Evolutionary conservation across 176 grass and related monocot genomes (phyloP).

Genomic region (Luzula sylvatica): DNA sequence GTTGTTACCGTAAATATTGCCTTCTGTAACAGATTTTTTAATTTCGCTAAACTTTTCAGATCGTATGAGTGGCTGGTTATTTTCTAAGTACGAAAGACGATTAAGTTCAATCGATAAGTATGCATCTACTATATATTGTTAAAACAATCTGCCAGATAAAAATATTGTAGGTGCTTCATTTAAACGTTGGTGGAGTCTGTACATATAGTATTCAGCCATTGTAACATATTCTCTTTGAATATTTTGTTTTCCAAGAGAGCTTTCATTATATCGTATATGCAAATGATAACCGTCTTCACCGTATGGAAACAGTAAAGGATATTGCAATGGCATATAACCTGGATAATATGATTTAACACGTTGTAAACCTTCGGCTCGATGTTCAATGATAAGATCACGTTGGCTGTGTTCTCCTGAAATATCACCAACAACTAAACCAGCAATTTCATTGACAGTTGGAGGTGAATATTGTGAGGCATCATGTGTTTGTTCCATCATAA

Average conservation of each 20-base stretch:
- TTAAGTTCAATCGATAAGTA: not conserved
- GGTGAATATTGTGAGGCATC: no score
- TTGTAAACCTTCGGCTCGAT: not conserved
- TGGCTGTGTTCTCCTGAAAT: not conserved
- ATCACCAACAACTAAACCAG: not conserved
- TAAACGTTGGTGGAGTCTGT: not conserved
- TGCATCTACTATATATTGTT: not conserved
- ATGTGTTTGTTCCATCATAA: no score
- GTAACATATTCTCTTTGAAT: not conserved
- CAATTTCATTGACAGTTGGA: not conserved
- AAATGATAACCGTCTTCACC: not conserved
- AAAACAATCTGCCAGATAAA: not conserved
- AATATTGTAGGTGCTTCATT: not conserved
- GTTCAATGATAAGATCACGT: not conserved
- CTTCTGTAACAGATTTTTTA: not conserved
- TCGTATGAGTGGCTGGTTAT: not conserved
- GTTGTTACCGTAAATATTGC: not conserved
- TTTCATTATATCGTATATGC: not conserved
- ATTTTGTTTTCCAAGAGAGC: not conserved
- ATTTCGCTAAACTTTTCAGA: not conserved
- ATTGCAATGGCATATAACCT: not conserved
- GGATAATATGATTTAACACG: not conserved
- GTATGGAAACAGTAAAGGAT: no score
- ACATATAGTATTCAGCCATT: not conserved
- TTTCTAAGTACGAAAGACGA: not conserved